A percentile compares a stretch with the other conserved stretches of the same genome.
Evolutionary conservation across 495 filamentous ascomycete genomes (phyloP).

Genomic region (Aspergillus asperescens): DNA sequence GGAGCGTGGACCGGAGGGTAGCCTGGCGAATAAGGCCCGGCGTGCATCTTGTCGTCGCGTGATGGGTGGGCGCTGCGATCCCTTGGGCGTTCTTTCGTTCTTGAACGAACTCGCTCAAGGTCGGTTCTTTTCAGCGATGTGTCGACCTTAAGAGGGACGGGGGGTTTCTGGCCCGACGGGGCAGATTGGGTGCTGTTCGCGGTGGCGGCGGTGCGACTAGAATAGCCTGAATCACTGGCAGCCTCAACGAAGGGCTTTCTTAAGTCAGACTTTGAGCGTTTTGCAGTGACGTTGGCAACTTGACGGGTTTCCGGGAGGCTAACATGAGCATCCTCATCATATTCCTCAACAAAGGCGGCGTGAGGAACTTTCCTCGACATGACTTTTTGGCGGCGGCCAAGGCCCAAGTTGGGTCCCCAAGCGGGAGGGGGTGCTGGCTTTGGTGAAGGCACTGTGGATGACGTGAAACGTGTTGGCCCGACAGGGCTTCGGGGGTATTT

Average conservation of each 20-base stretch:
- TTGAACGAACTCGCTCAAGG: conserved; percentile 28
- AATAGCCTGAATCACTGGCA: conserved; percentile 61
- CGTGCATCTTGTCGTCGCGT: conserved; percentile 37
- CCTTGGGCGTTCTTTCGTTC: conserved; percentile 32
- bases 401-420: conserved; percentile 21
- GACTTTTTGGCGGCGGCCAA: conserved; percentile 26
- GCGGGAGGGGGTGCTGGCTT: conserved; percentile 12
- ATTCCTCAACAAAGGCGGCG: conserved; percentile 53
- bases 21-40: conserved; percentile 31
- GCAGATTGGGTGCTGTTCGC: conserved; percentile 51
- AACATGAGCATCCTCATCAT: conserved; percentile 47
- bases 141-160: conserved; percentile 38
- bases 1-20: conserved; percentile 28
- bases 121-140: conserved; percentile 30
- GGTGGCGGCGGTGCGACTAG: conserved; percentile 56
- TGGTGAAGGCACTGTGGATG: conserved; percentile 25
- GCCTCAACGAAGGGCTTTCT: conserved; percentile 40
- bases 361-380: conserved; percentile 37
- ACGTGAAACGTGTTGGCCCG: conserved; percentile 32
- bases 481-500: conserved; percentile 21
- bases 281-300: conserved; percentile 50
- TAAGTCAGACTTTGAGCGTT: conserved; percentile 47
- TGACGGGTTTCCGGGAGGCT: conserved; percentile 45
- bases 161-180: conserved; percentile 42
- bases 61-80: conserved; percentile 26